Evolutionary conservation across 2,329 filamentous ascomycete species (phyloP), one percentile per base, ranked within the genome.

Genomic region (Myriosclerotinia scirpicola): DNA sequence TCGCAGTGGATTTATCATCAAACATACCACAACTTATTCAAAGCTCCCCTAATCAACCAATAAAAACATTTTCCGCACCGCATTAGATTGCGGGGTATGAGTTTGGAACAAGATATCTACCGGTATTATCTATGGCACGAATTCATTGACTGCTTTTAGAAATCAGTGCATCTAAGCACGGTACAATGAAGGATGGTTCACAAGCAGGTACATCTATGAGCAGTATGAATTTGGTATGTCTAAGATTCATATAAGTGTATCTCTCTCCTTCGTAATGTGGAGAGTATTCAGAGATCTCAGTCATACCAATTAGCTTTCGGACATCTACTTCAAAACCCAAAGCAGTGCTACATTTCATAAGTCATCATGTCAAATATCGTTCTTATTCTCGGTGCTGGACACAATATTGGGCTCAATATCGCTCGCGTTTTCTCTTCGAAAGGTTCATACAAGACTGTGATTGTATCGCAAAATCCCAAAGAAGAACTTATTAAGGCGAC

Each of bases 321-420:
- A 1, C 11, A 30, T 52, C 5, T 5, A 52, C 20, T 55, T 15
- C 9, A 34, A 6, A 6, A 30, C 20, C 30, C 3, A 20, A 26
- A 53, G 40, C 20, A 3, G 40, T 58, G n/a, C n/a, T n/a, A n/a
- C n/a, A n/a, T n/a, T n/a, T n/a, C n/a, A n/a, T n/a, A n/a, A n/a
- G n/a, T n/a, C n/a, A n/a, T n/a, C n/a, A n/a, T n/a, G n/a, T n/a
- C n/a, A n/a, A n/a, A n/a, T n/a, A n/a, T n/a, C 12, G 11, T 76
- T 52, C 76, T 81, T 60, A 78, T 82, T 67, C 75, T 81, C 40
- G 80, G 80, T 44, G 75, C 78, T 20, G 80, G 80, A 1, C 69
- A 77, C 12, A 80, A 79, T 62, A 71, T 81, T 50, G 80, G 79
- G 4, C 64, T 72, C 2, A 65, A 70, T 26, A 72, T 79, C 12